Percentiles rank a stretch among this genome's conserved stretches.
Conservation (phyloP, 2,329 filamentous ascomycete species). For the Exophiala xenobiotica region DNA sequence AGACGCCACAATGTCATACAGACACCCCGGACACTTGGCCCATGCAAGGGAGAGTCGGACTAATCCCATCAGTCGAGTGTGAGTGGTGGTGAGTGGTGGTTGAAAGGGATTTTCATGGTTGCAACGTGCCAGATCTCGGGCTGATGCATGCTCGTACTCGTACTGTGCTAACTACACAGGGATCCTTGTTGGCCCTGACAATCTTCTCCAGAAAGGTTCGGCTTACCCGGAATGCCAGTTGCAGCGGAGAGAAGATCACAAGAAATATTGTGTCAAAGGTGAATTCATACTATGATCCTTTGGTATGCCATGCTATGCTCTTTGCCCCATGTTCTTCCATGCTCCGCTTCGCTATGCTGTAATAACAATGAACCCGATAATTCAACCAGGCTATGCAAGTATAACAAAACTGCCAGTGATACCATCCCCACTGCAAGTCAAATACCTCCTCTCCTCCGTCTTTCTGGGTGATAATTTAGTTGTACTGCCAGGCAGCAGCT, state of each 20-base stretch:
- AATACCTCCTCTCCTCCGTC: too few species aligned
- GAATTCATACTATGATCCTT: too few species aligned
- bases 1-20: not conserved
- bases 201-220: conserved; percentile 3
- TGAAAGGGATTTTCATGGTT: not conserved
- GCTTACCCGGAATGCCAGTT: not conserved
- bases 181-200: not conserved
- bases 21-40: not conserved
- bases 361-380: not conserved
- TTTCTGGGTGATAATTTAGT: conserved; percentile 31
- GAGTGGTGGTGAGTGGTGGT: too few species aligned
- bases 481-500: conserved; percentile 42
- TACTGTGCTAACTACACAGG: too few species aligned
- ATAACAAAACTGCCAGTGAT: too few species aligned
- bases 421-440: too few species aligned
- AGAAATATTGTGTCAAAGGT: too few species aligned
- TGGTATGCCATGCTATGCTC: not conserved
- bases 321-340: not conserved
- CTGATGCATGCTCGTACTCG: not conserved
- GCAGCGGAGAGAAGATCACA: too few species aligned
- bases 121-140: conserved; percentile 2
- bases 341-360: not conserved
- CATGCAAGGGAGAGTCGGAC: not conserved
- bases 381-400: too few species aligned
- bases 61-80: too few species aligned